Evolutionary conservation across 148 eudicot genomes (phyloP).

Genomic region (Salicornia ramosissima): DNA sequence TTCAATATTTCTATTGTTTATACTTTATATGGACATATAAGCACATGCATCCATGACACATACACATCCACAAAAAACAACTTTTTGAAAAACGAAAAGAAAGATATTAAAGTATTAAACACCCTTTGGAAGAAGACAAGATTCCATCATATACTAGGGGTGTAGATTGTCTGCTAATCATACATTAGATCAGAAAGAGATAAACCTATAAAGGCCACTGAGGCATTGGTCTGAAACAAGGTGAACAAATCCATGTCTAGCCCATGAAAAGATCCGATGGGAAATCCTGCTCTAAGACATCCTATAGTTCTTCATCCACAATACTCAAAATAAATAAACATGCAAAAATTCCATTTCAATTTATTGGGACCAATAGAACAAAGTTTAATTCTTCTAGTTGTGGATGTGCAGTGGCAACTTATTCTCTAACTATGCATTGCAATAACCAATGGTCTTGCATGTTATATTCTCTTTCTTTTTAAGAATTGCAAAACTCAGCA

Average conservation of each 20-base stretch:
- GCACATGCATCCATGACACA: neutral
- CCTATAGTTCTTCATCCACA: too few species aligned
- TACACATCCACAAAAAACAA: too few species aligned
- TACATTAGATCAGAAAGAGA: neutral
- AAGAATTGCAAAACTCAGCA: too few species aligned
- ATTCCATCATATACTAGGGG: neutral
- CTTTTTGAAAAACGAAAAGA: neutral
- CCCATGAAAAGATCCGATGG: neutral
- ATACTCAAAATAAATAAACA: too few species aligned
- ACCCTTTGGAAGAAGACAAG: neutral
- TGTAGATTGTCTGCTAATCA: neutral
- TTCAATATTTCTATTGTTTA: constrained; percentile 9
- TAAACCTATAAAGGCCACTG: neutral
- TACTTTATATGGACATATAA: too few species aligned
- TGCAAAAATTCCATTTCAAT: too few species aligned
- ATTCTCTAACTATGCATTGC: too few species aligned
- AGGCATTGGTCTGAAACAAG: neutral
- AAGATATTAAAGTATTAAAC: neutral
- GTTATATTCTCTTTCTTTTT: too few species aligned
- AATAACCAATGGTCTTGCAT: too few species aligned
- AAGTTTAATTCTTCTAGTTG: too few species aligned
- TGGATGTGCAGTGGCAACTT: too few species aligned
- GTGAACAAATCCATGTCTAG: neutral
- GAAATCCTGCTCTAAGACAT: neutral
- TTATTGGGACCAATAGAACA: too few species aligned